Conservation (phyloP, 352 stramenopile species). For the Plasmopara viticola region DNA sequence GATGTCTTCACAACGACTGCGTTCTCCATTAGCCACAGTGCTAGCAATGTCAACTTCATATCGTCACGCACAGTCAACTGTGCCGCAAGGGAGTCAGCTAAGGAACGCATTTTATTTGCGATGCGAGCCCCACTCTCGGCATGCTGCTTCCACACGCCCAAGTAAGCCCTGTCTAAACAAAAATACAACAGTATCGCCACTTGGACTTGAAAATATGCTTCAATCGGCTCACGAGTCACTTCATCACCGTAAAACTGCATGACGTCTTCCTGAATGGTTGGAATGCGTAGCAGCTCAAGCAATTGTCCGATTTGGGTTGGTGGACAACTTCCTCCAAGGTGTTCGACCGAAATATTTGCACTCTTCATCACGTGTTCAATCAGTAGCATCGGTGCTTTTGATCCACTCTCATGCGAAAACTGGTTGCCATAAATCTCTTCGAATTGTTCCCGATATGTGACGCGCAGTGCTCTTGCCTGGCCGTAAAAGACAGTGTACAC, state of each 20-base stretch:
- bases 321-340: slow-evolving; percentile 39
- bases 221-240: slow-evolving; percentile 58
- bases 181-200: slow-evolving; percentile 77
- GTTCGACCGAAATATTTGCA: slow-evolving; percentile 33
- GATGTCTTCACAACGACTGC: slow-evolving; percentile 61
- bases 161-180: slow-evolving; percentile 60
- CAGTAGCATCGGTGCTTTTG: slow-evolving; percentile 49
- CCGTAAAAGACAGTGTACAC: slow-evolving; percentile 68
- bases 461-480: slow-evolving; percentile 40
- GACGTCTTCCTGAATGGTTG: slow-evolving; percentile 49
- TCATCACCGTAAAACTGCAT: slow-evolving; percentile 57
- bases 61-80: slow-evolving; percentile 70
- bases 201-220: slow-evolving; percentile 70
- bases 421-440: slow-evolving; percentile 55
- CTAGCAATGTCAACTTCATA: slow-evolving; percentile 76
- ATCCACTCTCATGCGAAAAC: slow-evolving; percentile 41
- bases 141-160: slow-evolving; percentile 44
- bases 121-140: slow-evolving; percentile 46
- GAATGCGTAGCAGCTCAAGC: slow-evolving; percentile 40
- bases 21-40: slow-evolving; percentile 79
- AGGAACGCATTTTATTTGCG: slow-evolving; percentile 49
- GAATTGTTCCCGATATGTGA: slow-evolving; percentile 58
- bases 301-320: slow-evolving; percentile 45
- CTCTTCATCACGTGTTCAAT: slow-evolving; percentile 78
- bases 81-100: slow-evolving; percentile 65